Conservation (phyloP, 495 filamentous ascomycete species). For the Terfezia boudieri region DNA sequence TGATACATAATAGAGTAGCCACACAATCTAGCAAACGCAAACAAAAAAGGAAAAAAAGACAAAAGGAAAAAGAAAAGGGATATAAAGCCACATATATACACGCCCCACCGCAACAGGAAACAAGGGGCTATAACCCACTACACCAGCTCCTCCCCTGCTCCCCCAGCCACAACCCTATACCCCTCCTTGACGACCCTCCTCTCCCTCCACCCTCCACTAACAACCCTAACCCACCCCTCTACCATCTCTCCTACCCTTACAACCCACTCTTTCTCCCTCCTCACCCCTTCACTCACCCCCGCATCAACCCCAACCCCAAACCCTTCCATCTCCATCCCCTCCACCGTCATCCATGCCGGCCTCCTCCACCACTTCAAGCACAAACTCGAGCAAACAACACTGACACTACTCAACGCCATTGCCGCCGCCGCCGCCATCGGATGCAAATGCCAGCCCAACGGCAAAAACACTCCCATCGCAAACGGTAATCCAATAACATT, state of each 20-base stretch:
- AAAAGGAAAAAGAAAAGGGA: background rate
- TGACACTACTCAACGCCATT: conserved; percentile 80
- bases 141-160: background rate
- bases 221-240: background rate
- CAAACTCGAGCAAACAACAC: conserved; percentile 65
- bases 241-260: background rate
- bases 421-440: conserved; percentile 88
- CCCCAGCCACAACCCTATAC: conserved; percentile 8
- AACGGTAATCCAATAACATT: conserved; percentile 85
- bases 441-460: conserved; percentile 66
- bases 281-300: conserved; percentile 2
- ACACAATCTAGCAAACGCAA: background rate
- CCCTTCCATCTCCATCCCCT: conserved; percentile 31
- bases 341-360: conserved; percentile 72
- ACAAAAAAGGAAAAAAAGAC: background rate
- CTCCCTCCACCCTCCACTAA: conserved; percentile 1
- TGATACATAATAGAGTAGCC: too few relatives aligned
- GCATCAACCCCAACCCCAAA: background rate
- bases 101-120: background rate
- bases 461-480: conserved; percentile 87
- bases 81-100: background rate
- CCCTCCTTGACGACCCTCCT: background rate
- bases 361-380: conserved; percentile 72
- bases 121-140: background rate
- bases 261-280: background rate